Conservation (phyloP, 352 stramenopile species). For the Globisporangium parvum region DNA sequence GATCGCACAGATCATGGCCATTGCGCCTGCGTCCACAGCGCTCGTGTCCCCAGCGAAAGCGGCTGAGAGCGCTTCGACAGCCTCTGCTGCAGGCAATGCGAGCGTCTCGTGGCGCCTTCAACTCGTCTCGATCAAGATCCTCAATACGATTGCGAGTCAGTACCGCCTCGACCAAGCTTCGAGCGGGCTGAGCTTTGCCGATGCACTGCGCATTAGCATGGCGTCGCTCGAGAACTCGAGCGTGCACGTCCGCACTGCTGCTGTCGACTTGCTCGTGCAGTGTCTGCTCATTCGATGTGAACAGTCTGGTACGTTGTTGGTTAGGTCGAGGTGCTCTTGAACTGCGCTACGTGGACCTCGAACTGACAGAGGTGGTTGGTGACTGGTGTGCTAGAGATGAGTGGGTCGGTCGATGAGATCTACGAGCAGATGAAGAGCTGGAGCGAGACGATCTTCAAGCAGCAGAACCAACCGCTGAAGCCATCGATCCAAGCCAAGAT, state of each 20-base stretch:
- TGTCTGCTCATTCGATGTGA: constrained; percentile 70
- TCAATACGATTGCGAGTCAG: constrained; percentile 72
- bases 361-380: not conserved
- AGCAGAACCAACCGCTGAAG: constrained; percentile 63
- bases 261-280: constrained; percentile 68
- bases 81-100: not conserved
- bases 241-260: constrained; percentile 61
- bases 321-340: not conserved
- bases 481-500: constrained; percentile 78
- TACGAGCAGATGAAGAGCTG: constrained; percentile 74
- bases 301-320: constrained; percentile 41
- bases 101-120: constrained; percentile 58
- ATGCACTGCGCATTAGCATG: constrained; percentile 64
- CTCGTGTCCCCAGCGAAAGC: constrained; percentile 19
- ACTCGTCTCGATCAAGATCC: constrained; percentile 70
- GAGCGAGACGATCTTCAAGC: constrained; percentile 66
- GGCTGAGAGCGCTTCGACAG: not conserved
- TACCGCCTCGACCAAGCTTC: constrained; percentile 60
- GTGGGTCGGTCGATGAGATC: constrained; percentile 46
- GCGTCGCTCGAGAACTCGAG: constrained; percentile 63
- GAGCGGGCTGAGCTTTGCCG: constrained; percentile 49
- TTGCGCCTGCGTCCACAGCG: constrained; percentile 5
- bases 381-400: constrained; percentile 30
- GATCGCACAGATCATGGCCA: constrained; percentile 40
- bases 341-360: not conserved